Base-by-base conservation (phyloP, 495 filamentous ascomycete species). In the Neurospora sp. region DNA sequence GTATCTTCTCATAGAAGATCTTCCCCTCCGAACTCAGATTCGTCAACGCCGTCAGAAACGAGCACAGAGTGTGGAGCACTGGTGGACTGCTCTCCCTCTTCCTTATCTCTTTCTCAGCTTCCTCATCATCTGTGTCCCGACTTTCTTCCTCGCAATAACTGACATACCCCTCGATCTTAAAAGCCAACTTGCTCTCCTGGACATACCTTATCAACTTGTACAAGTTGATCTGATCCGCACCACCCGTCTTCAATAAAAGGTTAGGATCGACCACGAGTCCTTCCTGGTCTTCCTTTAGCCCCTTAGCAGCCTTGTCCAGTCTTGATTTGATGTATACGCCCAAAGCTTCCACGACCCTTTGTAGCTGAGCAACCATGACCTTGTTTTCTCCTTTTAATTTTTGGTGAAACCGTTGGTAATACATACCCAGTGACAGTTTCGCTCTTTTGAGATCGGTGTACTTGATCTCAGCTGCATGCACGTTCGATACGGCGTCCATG, bases 221-320 rank as follows among this genome's bases (percentile, higher is more conserved):
- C 28, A 97, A 87, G 77, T 99, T 98, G 81, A 98, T 92, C 77
- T 98, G 96, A 78, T 98, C 96, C 36, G 95, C 92, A 1, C 93
- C 94, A 76, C 97, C 97, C 59, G 91, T 90, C 59, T 90, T 87
- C 74, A 98, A 88, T 15, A 99, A 85, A 21, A 88, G 86, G 42
- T 89, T 89, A 31, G 90, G 75, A 1, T 66, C 54, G 70, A 91
- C 82, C 13, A 84, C 79, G 36, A 96, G 89, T 21, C 90, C 86
- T 39, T 92, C 91, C 15, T 79, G 76, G 0, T 80, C 76, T 75
- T 87, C 81, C 4, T 34, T 72, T 37, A 71, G 75, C 39, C 40
- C 86, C 77, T 84, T 84, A 3, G 74, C 24, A 31, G 54, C 54
- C 7, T 19, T 3, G 74, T 90, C 85, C 13, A 97, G 84, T 83